Evolutionary conservation across 2,329 filamentous ascomycete species (phyloP), one percentile per base, ranked within the genome.

Genomic region (Diaporthe longicolla): DNA sequence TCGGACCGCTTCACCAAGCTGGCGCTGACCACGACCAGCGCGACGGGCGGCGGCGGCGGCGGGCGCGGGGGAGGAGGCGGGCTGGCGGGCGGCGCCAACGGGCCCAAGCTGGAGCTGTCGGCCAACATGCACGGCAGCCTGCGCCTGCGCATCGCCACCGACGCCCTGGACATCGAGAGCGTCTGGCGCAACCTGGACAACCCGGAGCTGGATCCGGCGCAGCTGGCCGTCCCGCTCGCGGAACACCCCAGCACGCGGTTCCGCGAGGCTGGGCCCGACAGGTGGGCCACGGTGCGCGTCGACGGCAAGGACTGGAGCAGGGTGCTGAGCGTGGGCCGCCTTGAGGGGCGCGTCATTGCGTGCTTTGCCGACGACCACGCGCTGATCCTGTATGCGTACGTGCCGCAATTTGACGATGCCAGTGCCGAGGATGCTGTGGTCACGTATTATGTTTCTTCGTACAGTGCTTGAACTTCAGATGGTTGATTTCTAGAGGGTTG

Each of bases 71-170:
- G 66, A 70, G 76, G 73, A 17, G 71, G 72, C 4, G 40, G 40
- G 40, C 10, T 43, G 1, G 40, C 15, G 58, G 81, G 84, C 35
- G 55, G 43, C 52, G 59, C 59, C 29, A 54, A 40, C 43, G 84
- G 85, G 4, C 90, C 94, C 0, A 94, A 95, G 79, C 87, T 99
- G 4, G 95, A 98, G 81, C 85, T 98, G 57, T 93, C 93, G 71
- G 97, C 95, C 40, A 99, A 98, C 83, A 98, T 98, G 95, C 94
- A 97, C 83, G 97, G 97, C 26, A 92, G 92, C 73, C 85, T 99
- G 73, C 92, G 92, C 61, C 87, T 99, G 76, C 91, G 93, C 15
- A 93, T 98, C 75, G 89, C 90, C 48, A 97, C 95, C 1, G 95
- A 98, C 81, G 91, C 93, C 10, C 91, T 98, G 78, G 92, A 93